These are phyloP conservation scores for Lignosus rhinocerotis DNA, from an alignment of 1,284 basidiomycete genomes.

Conservation along the genomic window DNA sequence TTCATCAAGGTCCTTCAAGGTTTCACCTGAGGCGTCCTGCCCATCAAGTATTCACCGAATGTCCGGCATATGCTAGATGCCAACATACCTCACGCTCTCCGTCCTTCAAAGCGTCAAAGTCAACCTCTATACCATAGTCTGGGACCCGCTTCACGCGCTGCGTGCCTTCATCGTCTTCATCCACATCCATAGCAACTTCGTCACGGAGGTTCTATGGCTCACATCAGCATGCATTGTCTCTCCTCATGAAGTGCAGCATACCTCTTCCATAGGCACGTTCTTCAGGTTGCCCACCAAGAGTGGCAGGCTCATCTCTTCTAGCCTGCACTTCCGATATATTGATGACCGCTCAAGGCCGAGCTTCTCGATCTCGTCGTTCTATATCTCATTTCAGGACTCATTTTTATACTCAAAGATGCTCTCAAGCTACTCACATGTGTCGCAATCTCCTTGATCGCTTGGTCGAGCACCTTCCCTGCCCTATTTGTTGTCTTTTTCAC, in stretches of 20 bases:
- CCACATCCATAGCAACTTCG: constrained; percentile 88
- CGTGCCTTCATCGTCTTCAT: constrained; percentile 78
- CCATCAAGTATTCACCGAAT: background rate
- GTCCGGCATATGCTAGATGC: background rate
- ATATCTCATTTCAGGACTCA: background rate
- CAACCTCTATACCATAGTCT: constrained; percentile 90
- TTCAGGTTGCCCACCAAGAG: constrained; percentile 76
- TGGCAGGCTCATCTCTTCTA: constrained; percentile 91
- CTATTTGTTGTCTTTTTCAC: constrained; percentile 73
- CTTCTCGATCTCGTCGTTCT: constrained; percentile 96
- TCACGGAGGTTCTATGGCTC: constrained; percentile 69
- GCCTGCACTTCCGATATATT: constrained; percentile 88
- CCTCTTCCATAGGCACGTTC: constrained; percentile 94
- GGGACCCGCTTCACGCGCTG: constrained; percentile 71
- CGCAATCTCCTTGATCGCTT: constrained; percentile 88
- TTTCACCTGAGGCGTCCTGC: constrained; percentile 68
- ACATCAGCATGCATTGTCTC: background rate
- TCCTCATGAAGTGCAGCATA: constrained; percentile 31
- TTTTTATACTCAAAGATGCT: background rate
- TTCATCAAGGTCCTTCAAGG: constrained; percentile 76
- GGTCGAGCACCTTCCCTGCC: constrained; percentile 78
- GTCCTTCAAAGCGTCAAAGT: constrained; percentile 81
- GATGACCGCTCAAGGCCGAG: constrained; percentile 83
- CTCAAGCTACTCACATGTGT: constrained; percentile 52
- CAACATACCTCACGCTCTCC: constrained; percentile 74